Percentiles rank a stretch among this genome's conserved stretches.
Evolutionary conservation across 2,329 filamentous ascomycete genomes (phyloP).

Genomic region (Botrytis elliptica): DNA sequence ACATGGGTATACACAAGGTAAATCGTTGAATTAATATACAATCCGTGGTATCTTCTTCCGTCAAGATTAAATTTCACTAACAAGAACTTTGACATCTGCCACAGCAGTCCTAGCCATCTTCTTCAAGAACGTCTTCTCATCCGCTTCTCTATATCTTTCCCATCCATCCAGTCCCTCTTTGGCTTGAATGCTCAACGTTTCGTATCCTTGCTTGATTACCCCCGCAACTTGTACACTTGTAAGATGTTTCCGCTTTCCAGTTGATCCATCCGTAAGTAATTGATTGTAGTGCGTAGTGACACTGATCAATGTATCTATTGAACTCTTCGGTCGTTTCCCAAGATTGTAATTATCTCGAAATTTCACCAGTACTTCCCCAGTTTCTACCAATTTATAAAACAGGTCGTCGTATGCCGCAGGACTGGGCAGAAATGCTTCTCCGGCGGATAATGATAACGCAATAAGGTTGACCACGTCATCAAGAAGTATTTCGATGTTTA

Average conservation of each 20-base stretch:
- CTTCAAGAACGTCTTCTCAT: constrained; percentile 82
- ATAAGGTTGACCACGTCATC: constrained; percentile 78
- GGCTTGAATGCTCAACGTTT: constrained; percentile 87
- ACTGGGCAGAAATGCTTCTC: constrained; percentile 87
- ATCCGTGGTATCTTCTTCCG: not conserved
- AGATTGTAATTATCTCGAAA: constrained; percentile 77
- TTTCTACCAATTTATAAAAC: constrained; percentile 97
- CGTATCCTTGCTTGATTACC: constrained; percentile 95
- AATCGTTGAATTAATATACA: not conserved
- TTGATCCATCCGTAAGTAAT: constrained; percentile 63
- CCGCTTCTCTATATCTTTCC: constrained; percentile 83
- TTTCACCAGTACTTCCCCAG: constrained; percentile 75
- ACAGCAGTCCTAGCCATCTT: constrained; percentile 80
- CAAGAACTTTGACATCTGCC: constrained; percentile 55
- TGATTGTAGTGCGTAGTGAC: constrained; percentile 86
- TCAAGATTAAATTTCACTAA: constrained; percentile 28
- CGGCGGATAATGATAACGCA: constrained; percentile 78
- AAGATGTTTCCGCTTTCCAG: constrained; percentile 59
- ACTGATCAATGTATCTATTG: constrained; percentile 80
- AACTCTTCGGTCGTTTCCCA: constrained; percentile 58
- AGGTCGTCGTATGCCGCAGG: constrained; percentile 89
- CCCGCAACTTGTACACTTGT: constrained; percentile 82
- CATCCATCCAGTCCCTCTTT: constrained; percentile 83
- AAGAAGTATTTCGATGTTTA: constrained; percentile 71
- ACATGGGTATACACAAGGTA: not conserved